Base-by-base conservation (phyloP, 768 basidiomycete species). In the Crassisporium funariophilum region DNA sequence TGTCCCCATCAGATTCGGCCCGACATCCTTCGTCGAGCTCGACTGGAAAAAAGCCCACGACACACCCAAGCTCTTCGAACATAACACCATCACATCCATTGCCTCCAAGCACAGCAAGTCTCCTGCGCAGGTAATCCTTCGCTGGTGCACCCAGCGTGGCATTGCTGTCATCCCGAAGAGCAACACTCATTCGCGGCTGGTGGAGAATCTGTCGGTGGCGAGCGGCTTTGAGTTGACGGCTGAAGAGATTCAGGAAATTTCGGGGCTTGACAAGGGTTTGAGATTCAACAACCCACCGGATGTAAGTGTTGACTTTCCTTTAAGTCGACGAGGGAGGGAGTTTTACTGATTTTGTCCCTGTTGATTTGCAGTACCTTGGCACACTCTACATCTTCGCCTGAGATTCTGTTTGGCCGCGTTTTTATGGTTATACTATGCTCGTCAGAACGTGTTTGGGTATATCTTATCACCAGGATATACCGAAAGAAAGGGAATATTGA, bases 121-220 rank as follows among this genome's bases (percentile, higher is more conserved):
- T 35, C 62, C 80, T 4, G 86, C 86, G 5, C 87, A 91, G 63
- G 78, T 91, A 17, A 67, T 91, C 29, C 76, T 92, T 43, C 77
- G 87, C 54, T 92, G 89, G 89, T 81, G 86, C 2, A 86, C 84
- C 11, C 86, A 89, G 58, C 82, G 81, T 27, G 82, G 79, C 8
- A 74, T 90, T 49, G 82, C 83, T 24, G 82, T 91, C 35, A 79
- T 92, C 50, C 89, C 89, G 36, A 92, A 92, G 73, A 79, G 75
- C 40, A 81, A 80, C 61, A 56, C 71, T 53, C 41, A 51, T 3
- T 49, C 60, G 12, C 74, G 84, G 20, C 65, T 85, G 42, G 56
- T 59, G 13, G 66, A 82, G 60, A 90, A 90, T 64, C 51, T 74
- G 19, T 54, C 64, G n/a, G n/a, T n/a, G 16, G 65, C 58, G 41